These are phyloP conservation scores for Leptoxyphium fumago DNA, from an alignment of 2,329 filamentous ascomycete genomes.

Conservation along the genomic window DNA sequence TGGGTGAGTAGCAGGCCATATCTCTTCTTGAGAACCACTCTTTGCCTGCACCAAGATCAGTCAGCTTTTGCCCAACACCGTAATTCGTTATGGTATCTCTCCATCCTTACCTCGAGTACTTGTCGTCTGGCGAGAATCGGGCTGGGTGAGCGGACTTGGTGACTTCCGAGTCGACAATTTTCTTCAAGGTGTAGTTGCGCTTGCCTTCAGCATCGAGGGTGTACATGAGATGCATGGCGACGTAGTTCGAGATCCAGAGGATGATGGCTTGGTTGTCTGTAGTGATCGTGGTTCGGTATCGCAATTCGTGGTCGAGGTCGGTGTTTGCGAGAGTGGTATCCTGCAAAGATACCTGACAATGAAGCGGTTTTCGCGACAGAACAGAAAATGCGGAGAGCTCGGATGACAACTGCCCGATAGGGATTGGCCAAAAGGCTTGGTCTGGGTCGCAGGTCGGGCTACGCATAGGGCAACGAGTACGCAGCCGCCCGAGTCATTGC, in stretches of 20 bases:
- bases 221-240: slow-evolving; percentile 65
- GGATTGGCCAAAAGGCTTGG: background rate
- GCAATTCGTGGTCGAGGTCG: too few relatives aligned
- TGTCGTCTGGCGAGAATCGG: slow-evolving; percentile 94
- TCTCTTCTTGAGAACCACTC: slow-evolving; percentile 86
- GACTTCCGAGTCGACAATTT: slow-evolving; percentile 65
- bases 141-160: slow-evolving; percentile 95
- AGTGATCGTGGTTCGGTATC: too few relatives aligned
- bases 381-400: background rate
- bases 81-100: background rate
- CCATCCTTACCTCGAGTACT: slow-evolving; percentile 59
- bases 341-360: background rate
- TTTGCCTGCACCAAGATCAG: slow-evolving; percentile 46
- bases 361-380: background rate
- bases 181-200: slow-evolving; percentile 90
- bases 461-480: background rate
- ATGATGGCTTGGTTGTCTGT: too few relatives aligned
- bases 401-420: background rate
- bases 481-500: too few relatives aligned
- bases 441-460: background rate
- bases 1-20: slow-evolving; percentile 81
- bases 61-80: background rate
- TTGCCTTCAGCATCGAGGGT: slow-evolving; percentile 69
- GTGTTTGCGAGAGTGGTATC: background rate
- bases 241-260: background rate